phyloP scores from a whole-genome alignment of 1,284 basidiomycete species.

The Trametes hirsuta region DNA sequence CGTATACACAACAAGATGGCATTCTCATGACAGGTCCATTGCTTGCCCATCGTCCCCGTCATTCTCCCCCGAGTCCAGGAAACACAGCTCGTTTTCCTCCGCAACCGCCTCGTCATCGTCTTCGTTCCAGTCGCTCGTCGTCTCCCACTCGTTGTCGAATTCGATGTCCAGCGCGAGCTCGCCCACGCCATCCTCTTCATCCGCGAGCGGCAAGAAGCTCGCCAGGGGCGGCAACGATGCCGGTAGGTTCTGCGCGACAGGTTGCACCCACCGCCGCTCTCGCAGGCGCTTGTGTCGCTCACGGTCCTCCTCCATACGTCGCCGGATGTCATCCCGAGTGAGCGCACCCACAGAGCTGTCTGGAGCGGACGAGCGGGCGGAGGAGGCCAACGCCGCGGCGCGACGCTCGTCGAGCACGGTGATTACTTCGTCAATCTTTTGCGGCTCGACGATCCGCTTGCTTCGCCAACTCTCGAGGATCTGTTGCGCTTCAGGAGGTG shows the following conservation, averaged over 20 bases:
- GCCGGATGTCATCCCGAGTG: slow-evolving; percentile 68
- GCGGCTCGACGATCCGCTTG: slow-evolving; percentile 82
- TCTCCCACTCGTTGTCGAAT: slow-evolving; percentile 94
- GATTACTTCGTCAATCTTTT: slow-evolving; percentile 71
- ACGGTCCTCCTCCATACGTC: slow-evolving; percentile 92
- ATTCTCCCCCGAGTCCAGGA: slow-evolving; percentile 40
- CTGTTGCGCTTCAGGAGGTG: slow-evolving; percentile 40
- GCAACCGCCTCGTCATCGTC: slow-evolving; percentile 78
- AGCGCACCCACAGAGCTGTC: slow-evolving; percentile 25
- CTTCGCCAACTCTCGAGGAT: slow-evolving; percentile 87
- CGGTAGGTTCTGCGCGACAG: slow-evolving; percentile 54
- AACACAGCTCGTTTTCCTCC: slow-evolving; percentile 73
- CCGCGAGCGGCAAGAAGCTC: slow-evolving; percentile 60
- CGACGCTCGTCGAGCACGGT: slow-evolving; percentile 49
- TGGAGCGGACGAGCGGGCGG: slow-evolving; percentile 26
- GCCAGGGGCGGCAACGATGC: slow-evolving; percentile 51
- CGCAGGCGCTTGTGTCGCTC: slow-evolving; percentile 93
- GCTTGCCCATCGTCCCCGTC: slow-evolving; percentile 47
- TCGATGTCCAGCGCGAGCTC: slow-evolving; percentile 78
- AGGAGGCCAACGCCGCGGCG: slow-evolving; percentile 36
- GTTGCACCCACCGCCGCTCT: slow-evolving; percentile 93
- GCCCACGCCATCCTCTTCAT: slow-evolving; percentile 45
- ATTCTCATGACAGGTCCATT: slow-evolving; percentile 42
- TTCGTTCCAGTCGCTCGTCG: slow-evolving; percentile 85
- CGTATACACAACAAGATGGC: not conserved